A percentile compares a stretch with the other conserved stretches of the same genome.
Conservation (phyloP, 2,329 filamentous ascomycete genomes). For the Exophiala mesophila region DNA sequence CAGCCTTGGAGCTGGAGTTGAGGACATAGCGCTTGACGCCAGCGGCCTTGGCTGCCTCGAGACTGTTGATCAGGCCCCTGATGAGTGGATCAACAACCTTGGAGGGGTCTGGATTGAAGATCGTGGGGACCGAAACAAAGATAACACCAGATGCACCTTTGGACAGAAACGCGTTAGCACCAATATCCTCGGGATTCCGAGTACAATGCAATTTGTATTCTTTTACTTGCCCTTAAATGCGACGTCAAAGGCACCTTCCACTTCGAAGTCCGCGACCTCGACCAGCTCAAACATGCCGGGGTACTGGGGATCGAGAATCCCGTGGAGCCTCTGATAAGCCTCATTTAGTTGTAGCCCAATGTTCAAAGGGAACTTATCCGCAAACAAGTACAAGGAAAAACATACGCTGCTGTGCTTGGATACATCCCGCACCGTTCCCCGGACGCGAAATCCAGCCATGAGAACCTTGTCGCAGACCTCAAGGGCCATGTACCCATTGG, state of each 20-base stretch:
- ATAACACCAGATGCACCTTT: neutral
- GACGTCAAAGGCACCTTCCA: neutral
- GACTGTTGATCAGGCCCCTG: neutral
- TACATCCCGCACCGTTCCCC: neutral
- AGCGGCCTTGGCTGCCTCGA: neutral
- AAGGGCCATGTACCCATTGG: constrained; percentile 3
- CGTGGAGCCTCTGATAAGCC: neutral
- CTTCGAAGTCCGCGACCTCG: neutral
- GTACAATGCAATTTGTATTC: too few species aligned
- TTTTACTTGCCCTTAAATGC: neutral
- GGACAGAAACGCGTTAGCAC: neutral
- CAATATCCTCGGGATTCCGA: too few species aligned
- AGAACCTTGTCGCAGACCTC: constrained; percentile 1
- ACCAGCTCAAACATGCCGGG: neutral
- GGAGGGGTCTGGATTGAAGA: constrained; percentile 1
- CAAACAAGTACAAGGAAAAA: too few species aligned
- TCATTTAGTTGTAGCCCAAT: too few species aligned
- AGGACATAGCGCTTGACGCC: constrained; percentile 2
- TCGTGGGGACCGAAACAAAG: neutral
- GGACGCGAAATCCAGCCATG: constrained; percentile 1
- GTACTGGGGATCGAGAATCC: neutral
- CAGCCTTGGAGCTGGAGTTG: constrained; percentile 2
- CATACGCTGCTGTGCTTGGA: neutral
- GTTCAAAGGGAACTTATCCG: too few species aligned
- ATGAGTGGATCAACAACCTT: neutral